Base-by-base conservation (phyloP, 208 protist genomes). In the Crithidia expoeki region DNA sequence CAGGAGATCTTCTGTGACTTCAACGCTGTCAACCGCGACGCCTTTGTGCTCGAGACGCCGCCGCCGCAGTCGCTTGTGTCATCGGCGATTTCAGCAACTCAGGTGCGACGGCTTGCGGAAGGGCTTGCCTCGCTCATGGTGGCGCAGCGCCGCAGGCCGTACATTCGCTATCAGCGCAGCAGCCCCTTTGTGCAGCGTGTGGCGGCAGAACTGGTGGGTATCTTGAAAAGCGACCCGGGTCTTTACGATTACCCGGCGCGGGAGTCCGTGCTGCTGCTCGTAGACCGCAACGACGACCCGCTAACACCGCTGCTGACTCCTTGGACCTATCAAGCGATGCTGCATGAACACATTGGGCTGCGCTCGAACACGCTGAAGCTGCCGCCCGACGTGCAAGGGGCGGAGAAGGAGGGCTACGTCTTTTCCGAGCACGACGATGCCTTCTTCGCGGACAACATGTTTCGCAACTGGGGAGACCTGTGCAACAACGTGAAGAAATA, bases 281-380 rank as follows among this genome's bases (percentile, higher is more conserved):
- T 95, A 2, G 93, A 97, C 65, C 89, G 93, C 53, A 84, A 34
- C 66, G 88, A 89, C 66, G 98, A 99, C 72, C 96, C 95, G 7
- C 78, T 99, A 2, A 99, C 98, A 11, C 98, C 98, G 46, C 80
- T 99, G 33, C 80, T 99, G 28, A 97, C 86, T 27, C 97, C 99
- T 66, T 99, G 98, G 98, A 99, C 98, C n/a, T 99, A 99, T 81
- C 97, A 99, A 85, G 96, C 98, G 17, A 99, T 99, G 98, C 83
- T 99, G 46, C 98, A 99, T 81, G 98, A 99, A 76, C 80, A 98
- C 65, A 64, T 99, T 19, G 92, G 92, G 6, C 95, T 99, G 46
- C 21, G 79, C 5, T 96, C 99, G 71, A 99, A 99, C 65, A 83
- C 92, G 46, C 71, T 96, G 32, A 81, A 74, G 23, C 76, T 96